Base-by-base conservation (phyloP, 2,329 filamentous ascomycete species). In the Leptographium galeiforme region DNA sequence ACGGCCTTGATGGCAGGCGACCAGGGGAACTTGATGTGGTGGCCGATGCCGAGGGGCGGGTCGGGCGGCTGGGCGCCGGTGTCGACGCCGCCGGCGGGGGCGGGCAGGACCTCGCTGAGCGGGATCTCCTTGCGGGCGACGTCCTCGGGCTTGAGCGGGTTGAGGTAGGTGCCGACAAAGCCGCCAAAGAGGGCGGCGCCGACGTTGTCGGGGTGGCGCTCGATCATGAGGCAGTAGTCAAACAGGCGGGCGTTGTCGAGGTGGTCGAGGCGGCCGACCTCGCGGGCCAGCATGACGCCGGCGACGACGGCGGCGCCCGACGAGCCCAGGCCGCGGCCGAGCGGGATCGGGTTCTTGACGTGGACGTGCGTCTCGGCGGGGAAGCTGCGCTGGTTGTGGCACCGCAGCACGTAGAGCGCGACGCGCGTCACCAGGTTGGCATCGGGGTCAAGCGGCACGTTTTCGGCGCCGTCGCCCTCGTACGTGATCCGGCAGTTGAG, bases 211-310 rank as follows among this genome's bases (percentile, higher is more conserved):
- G 89, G 89, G 68, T 95, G 89, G 59, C 89, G 82, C 70, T 95
- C 81, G 68, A 96, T 95, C 93, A 98, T 98, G 60, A 98, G 75
- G 65, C 89, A 95, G 68, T 89, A 98, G 70, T 98, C 93, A 62
- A 98, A 84, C 66, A 98, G 79, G 41, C 93, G 78, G 59, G 88
- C 85, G 63, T 87, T 84, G 55, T 80, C 81, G 58, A 98, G 72
- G 43, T 78, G 73, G 46, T 84, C 75, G 57, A 98, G 76, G 36
- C 84, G 78, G 40, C 90, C 91, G 48, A 93, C 86, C 67, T 94
- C 85, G 71, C 93, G 95, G 43, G 85, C 93, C 47, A 98, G 76
- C 68, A 89, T 81, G n/a, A 96, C 91, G 59, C 93, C 93, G 0
- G 89, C 93, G 8, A 97, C 93, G 18, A 97, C 91, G 10, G 93